These are phyloP conservation scores for Trichophaea hybrida DNA, from an alignment of 2,329 filamentous ascomycete genomes.

Conservation along the genomic window DNA sequence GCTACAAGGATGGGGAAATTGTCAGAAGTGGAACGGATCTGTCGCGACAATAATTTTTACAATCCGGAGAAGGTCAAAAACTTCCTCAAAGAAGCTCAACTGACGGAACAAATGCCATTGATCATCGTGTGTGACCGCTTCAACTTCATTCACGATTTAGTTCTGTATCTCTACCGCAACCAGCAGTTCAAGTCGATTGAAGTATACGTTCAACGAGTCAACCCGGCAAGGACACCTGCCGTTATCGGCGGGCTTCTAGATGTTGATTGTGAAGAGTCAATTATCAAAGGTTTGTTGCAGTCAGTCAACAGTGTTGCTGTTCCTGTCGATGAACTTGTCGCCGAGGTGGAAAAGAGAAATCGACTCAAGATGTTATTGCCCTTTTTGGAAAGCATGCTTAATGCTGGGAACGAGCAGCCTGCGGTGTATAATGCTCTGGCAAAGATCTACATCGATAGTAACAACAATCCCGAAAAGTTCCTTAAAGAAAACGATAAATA, in stretches of 20 bases:
- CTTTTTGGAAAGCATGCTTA: slow-evolving; percentile 85
- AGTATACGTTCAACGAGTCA: slow-evolving; percentile 93
- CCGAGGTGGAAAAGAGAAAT: slow-evolving; percentile 90
- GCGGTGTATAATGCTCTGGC: slow-evolving; percentile 94
- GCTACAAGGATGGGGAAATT: slow-evolving; percentile 87
- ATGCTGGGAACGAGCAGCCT: slow-evolving; percentile 84
- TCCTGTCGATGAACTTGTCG: slow-evolving; percentile 85
- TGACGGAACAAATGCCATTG: slow-evolving; percentile 82
- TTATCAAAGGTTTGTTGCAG: slow-evolving; percentile 80
- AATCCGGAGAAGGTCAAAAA: slow-evolving; percentile 97
- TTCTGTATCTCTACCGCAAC: slow-evolving; percentile 95
- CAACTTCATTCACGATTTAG: slow-evolving; percentile 94
- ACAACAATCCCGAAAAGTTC: slow-evolving; percentile 96
- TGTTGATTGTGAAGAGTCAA: slow-evolving; percentile 89
- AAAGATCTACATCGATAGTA: slow-evolving; percentile 98
- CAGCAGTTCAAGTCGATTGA: slow-evolving; percentile 99
- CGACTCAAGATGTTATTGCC: slow-evolving; percentile 87
- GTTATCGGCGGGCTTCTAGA: slow-evolving; percentile 89
- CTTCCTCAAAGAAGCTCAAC: slow-evolving; percentile 90
- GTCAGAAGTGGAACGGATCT: slow-evolving; percentile 92
- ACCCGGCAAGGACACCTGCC: slow-evolving; percentile 76
- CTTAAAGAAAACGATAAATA: slow-evolving; percentile 95
- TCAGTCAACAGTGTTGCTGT: slow-evolving; percentile 76
- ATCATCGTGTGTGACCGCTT: slow-evolving; percentile 99
- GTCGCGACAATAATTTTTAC: slow-evolving; percentile 79